Base-by-base conservation (phyloP, 495 filamentous ascomycete species). In the Bacidia rubella region DNA sequence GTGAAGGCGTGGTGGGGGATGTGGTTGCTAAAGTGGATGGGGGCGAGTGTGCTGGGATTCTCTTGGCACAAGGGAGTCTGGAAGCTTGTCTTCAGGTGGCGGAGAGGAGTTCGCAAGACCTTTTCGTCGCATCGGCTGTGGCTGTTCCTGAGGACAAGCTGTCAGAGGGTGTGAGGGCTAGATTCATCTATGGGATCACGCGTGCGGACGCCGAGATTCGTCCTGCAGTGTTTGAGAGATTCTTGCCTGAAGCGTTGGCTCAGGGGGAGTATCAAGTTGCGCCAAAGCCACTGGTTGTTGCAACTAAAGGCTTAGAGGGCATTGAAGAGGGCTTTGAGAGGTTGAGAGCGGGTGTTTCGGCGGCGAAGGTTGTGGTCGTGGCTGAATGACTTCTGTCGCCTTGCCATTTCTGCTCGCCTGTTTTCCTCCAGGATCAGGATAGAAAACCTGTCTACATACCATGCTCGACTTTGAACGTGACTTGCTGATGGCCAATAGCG, bases 191-290 rank as follows among this genome's bases (percentile, higher is more conserved):
- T 10, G 44, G 17, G 5, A 35, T 15, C 7, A 44, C n/a, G 12
- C 11, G 63, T 20, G 47, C 56, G 51, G 54, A 59, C 22, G 66
- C 65, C 29, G 61, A 64, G 20, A 60, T 74, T 10, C 61, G 67
- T 1, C 56, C 61, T 40, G 65, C 62, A 2, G 53, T 77, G 10
- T 77, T 60, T n/a, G 29, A 35, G 29, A 61, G 68, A n/a, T 75
- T 62, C 55, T 47, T 76, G 11, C 68, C 70, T 0, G 9, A 54
- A 3, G 72, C 71, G 3, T 56, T 75, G 15, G 58, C 49, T 11
- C 29, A 39, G 5, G 62, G 64, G 2, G 50, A 40, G 39, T 66
- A 63, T 42, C n/a, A 49, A 32, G 52, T 62, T 12, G 60, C 63
- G 20, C 68, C 70, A 2, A 58, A 69, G 2, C 63, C 67, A 1